Evolutionary conservation across 129 eudicot species (phyloP), one percentile per base, ranked within the genome.

Genomic region (Flaveria trinervia): DNA sequence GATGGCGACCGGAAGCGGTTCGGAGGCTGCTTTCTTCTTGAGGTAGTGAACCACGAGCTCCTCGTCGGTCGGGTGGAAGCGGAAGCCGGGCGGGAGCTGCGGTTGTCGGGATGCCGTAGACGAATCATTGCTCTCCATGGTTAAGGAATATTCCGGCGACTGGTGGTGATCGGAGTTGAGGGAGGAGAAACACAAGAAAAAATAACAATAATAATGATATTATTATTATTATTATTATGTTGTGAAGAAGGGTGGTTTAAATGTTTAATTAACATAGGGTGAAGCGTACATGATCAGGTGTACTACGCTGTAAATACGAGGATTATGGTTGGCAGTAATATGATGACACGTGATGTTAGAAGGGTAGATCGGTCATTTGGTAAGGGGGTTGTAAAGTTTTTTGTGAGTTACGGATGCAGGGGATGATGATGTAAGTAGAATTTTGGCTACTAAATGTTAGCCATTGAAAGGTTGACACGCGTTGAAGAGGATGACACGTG

Each of bases 1-100:
- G 75, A 89, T 89, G 41, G 93, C 46, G 6, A 82, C 97, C 3
- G 97, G 96, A 7, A 92, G 88, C 20, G 93, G 97, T 16, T 54
- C 71, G 14, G 91, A 77, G 39, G 91, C 89, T 0, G 79, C 89
- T 65, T 87, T 89, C 15, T 85, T 85, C 86, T 89, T 92, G 3
- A 92, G 87, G 81, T 92, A 92, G 81, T 92, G 96, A 70, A 92
- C 92, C 72, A 92, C 97, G 7, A 92, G 86, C 75, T 92, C 97
- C 79, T 92, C 97, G 26, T 92, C 97, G 39, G 97, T 92, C 14
- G 97, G 97, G 81, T 92, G 97, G 70, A 92, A 92, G 1, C 97
- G 92, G 61, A 92, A 92, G 8, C 97, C 97, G 23, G 97, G 97
- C 7, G 97, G 97, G 22, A 92, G 92, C 44, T 87, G 89, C 7